Percentiles rank a stretch among this genome's conserved stretches.
phyloP scores from a whole-genome alignment of 306 rosid species.

The Cyamopsis tetragonoloba region DNA sequence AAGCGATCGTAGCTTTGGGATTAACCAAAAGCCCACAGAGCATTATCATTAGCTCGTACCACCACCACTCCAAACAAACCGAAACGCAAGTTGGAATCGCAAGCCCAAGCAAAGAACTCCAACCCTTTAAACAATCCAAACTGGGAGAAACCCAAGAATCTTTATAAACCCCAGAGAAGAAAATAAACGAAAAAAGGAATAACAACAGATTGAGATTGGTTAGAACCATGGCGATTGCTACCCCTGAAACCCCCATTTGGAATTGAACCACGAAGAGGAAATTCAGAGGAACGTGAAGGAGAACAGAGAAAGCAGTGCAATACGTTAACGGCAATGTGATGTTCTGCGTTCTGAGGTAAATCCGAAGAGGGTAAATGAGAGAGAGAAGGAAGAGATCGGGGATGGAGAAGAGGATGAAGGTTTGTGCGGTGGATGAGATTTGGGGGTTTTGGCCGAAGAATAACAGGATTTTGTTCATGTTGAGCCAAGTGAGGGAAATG shows the following conservation, averaged over 20 bases:
- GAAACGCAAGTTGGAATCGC: conserved; percentile 86
- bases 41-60: conserved; percentile 93
- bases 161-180: conserved; percentile 67
- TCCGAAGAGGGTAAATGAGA: conserved; percentile 80
- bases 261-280: conserved; percentile 62
- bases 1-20: conserved; percentile 79
- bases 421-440: conserved; percentile 75
- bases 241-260: conserved; percentile 78
- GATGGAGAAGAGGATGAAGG: conserved; percentile 67
- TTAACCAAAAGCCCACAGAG: conserved; percentile 72
- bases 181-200: conserved; percentile 52
- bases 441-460: conserved; percentile 80
- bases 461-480: conserved; percentile 67
- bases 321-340: conserved; percentile 72
- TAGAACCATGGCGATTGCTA: conserved; percentile 79
- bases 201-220: conserved; percentile 67
- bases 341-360: conserved; percentile 75
- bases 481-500: conserved; percentile 73
- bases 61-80: conserved; percentile 98
- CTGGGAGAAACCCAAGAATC: conserved; percentile 84
- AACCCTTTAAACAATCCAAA: conserved; percentile 68
- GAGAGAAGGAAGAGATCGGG: conserved; percentile 90
- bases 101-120: conserved; percentile 69
- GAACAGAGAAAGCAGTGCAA: conserved; percentile 73
- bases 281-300: conserved; percentile 80